Conservation (phyloP, 352 stramenopile genomes). For the Vaucheria bursata region DNA sequence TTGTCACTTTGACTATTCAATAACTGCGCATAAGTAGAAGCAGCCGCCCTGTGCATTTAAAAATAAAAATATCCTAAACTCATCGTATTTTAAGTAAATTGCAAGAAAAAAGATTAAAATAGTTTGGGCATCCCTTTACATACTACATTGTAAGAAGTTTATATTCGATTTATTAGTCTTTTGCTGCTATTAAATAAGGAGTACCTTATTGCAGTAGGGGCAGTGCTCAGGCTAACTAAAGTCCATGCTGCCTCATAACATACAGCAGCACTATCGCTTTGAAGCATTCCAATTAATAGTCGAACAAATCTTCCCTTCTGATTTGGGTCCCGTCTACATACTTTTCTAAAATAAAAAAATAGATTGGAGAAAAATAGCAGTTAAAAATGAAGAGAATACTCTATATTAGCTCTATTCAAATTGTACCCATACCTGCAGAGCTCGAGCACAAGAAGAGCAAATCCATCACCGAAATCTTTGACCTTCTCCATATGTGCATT, state of each 20-base stretch:
- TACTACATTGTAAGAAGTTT: too few species aligned
- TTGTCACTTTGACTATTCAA: slow-evolving; percentile 98
- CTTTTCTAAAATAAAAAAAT: slow-evolving; percentile 22
- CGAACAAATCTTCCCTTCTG: slow-evolving; percentile 98
- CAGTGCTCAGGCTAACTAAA: slow-evolving; percentile 92
- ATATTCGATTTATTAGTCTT: neutral
- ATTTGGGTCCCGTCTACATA: slow-evolving; percentile 90
- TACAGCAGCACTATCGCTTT: slow-evolving; percentile 69
- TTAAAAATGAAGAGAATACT: neutral
- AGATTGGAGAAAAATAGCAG: slow-evolving; percentile 10
- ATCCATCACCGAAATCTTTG: slow-evolving; percentile 84
- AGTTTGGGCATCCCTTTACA: too few species aligned
- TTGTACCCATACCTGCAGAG: slow-evolving; percentile 79
- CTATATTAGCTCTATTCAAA: neutral
- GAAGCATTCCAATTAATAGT: slow-evolving; percentile 93
- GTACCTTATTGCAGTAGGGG: slow-evolving; percentile 81
- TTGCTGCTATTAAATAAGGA: neutral
- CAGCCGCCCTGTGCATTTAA: slow-evolving; percentile 74
- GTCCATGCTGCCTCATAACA: slow-evolving; percentile 99
- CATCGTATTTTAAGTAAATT: too few species aligned
- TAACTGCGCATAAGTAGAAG: slow-evolving; percentile 80
- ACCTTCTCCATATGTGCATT: slow-evolving; percentile 92
- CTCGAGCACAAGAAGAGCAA: slow-evolving; percentile 97
- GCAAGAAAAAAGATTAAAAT: too few species aligned
- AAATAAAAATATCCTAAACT: too few species aligned